Percentiles rank a stretch among this genome's conserved stretches.
Evolutionary conservation across 2,329 filamentous ascomycete genomes (phyloP).

Genomic region (Mollisia scopiformis): DNA sequence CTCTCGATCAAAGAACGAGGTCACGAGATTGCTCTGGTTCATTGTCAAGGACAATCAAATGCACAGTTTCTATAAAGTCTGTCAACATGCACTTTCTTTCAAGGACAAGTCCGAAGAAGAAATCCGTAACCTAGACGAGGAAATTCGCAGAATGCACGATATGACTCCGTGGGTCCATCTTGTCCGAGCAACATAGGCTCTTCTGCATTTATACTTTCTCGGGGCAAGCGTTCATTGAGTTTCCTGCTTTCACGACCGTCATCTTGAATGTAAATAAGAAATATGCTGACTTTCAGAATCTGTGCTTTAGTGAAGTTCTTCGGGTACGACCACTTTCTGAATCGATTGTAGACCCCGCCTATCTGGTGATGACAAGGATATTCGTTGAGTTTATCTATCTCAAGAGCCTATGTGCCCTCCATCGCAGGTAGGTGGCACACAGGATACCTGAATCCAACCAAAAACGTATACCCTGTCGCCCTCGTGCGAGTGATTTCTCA

Average conservation of each 20-base stretch:
- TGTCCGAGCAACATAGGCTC: too few species aligned
- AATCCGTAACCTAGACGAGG: constrained; percentile 26
- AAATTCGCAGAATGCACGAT: constrained; percentile 26
- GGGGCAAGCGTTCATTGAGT: too few species aligned
- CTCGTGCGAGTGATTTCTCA: too few species aligned
- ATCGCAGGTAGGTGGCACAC: too few species aligned
- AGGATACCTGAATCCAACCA: too few species aligned
- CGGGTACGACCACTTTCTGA: constrained; percentile 26
- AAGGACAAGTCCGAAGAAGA: constrained; percentile 25
- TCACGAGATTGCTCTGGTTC: constrained; percentile 35
- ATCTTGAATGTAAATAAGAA: too few species aligned
- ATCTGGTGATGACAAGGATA: constrained; percentile 29
- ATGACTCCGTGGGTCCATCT: too few species aligned
- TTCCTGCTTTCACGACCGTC: too few species aligned
- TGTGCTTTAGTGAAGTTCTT: constrained; percentile 12
- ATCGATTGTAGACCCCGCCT: constrained; percentile 27
- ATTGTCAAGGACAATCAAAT: constrained; percentile 37
- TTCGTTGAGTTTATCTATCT: constrained; percentile 31
- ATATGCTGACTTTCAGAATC: too few species aligned
- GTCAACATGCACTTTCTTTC: constrained; percentile 34
- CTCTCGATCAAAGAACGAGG: constrained; percentile 29
- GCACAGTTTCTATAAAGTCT: constrained; percentile 33
- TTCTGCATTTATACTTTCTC: too few species aligned
- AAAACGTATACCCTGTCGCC: too few species aligned
- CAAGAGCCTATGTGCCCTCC: constrained; percentile 34